phyloP scores from a whole-genome alignment of 768 basidiomycete genomes.

The Phallus indusiatus region DNA sequence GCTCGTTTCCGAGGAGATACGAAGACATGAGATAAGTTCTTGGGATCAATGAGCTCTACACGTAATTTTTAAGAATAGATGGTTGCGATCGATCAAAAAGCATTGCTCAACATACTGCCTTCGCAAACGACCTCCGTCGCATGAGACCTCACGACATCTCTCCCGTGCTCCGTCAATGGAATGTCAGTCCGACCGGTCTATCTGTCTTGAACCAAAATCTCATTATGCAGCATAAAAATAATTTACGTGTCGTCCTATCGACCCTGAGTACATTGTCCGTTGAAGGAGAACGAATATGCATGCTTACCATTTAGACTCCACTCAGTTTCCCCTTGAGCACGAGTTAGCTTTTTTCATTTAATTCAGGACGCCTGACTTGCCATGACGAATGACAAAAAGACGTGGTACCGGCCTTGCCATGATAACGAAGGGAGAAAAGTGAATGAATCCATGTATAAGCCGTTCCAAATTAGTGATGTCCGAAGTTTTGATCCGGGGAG shows the following conservation, averaged over 20 bases:
- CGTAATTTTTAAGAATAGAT: not conserved
- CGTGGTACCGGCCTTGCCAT: slow-evolving; percentile 54
- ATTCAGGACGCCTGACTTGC: slow-evolving; percentile 24
- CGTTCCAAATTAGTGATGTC: not conserved
- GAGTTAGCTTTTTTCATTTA: not conserved
- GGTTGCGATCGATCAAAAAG: not conserved
- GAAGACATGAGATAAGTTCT: slow-evolving; percentile 61
- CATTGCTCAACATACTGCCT: slow-evolving; percentile 46
- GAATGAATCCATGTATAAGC: not conserved
- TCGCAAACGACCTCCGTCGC: slow-evolving; percentile 63
- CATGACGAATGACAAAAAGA: slow-evolving; percentile 74
- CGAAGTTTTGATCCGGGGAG: not conserved
- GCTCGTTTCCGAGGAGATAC: slow-evolving; percentile 87
- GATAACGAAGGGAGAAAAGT: not conserved
- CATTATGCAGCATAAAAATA: not conserved
- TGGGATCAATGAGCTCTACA: slow-evolving; percentile 68
- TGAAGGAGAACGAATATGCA: not conserved
- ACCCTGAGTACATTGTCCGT: not conserved
- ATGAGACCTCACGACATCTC: slow-evolving; percentile 55
- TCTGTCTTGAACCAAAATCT: not conserved
- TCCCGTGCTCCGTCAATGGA: slow-evolving; percentile 71
- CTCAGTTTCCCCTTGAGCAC: slow-evolving; percentile 71
- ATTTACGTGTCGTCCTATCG: slow-evolving; percentile 15
- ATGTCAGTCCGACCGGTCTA: slow-evolving; percentile 88
- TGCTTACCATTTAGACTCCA: slow-evolving; percentile 76